Conservation (phyloP, 306 rosid species). For the Dalbergia oliveri region DNA sequence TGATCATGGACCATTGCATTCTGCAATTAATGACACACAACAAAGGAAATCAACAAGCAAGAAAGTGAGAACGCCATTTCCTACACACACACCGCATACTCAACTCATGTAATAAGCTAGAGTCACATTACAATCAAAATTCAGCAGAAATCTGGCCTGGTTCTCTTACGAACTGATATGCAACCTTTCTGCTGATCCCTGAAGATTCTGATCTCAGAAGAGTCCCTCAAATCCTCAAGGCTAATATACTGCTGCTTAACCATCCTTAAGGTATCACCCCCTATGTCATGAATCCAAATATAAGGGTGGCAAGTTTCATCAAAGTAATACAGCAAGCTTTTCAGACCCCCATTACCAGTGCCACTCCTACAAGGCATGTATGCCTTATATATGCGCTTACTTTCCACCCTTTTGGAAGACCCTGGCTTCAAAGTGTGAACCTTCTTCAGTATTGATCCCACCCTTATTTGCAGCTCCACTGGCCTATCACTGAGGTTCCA, state of each 20-base stretch:
- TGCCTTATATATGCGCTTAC: conserved; percentile 85
- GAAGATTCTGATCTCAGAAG: conserved; percentile 87
- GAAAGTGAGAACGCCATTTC: conserved; percentile 18
- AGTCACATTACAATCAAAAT: background rate
- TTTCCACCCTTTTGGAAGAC: conserved; percentile 77
- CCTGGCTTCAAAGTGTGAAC: conserved; percentile 90
- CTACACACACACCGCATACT: background rate
- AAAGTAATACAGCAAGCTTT: conserved; percentile 84
- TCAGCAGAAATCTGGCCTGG: conserved; percentile 86
- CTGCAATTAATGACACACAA: conserved; percentile 34
- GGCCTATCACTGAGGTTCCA: conserved; percentile 89
- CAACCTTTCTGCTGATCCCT: conserved; percentile 92
- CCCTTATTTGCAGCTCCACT: conserved; percentile 92
- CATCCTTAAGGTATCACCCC: conserved; percentile 84
- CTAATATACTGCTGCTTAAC: conserved; percentile 93
- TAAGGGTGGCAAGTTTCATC: conserved; percentile 94
- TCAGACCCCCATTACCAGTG: conserved; percentile 57
- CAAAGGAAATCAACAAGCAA: conserved; percentile 23
- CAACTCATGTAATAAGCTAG: background rate
- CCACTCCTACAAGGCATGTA: conserved; percentile 76
- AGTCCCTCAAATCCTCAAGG: conserved; percentile 87
- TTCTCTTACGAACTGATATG: conserved; percentile 82
- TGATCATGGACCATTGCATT: conserved; percentile 29
- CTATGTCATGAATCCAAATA: conserved; percentile 87
- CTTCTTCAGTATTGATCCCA: conserved; percentile 87